Evolutionary conservation across 2,329 filamentous ascomycete species (phyloP).

Genomic region (Didymella pomorum): DNA sequence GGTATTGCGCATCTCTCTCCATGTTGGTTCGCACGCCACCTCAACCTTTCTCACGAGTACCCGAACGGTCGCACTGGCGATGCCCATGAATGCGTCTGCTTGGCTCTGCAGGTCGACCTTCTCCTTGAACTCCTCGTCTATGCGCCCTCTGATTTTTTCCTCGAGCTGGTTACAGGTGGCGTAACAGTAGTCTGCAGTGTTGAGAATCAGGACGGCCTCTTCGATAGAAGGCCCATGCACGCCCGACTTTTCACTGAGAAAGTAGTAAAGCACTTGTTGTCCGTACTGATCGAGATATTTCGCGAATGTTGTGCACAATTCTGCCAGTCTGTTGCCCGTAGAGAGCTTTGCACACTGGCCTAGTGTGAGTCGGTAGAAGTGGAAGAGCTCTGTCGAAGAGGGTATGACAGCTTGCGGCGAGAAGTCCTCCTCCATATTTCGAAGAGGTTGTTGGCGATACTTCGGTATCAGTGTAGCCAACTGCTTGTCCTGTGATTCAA

Average conservation of each 20-base stretch:
- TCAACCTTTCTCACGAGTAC: slow-evolving; percentile 86
- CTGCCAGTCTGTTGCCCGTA: slow-evolving; percentile 84
- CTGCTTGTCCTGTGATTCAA: slow-evolving; percentile 93
- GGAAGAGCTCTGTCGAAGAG: slow-evolving; percentile 95
- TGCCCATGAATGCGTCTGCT: slow-evolving; percentile 93
- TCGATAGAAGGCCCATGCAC: slow-evolving; percentile 69
- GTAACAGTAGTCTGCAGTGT: slow-evolving; percentile 98
- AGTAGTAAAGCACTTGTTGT: slow-evolving; percentile 85
- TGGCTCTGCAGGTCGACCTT: slow-evolving; percentile 89
- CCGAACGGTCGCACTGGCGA: slow-evolving; percentile 86
- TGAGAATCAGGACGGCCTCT: slow-evolving; percentile 85
- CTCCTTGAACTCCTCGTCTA: slow-evolving; percentile 78
- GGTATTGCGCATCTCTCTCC: slow-evolving; percentile 97
- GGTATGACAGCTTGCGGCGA: slow-evolving; percentile 86
- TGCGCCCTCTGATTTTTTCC: slow-evolving; percentile 89
- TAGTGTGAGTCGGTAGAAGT: slow-evolving; percentile 92
- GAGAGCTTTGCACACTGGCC: slow-evolving; percentile 97
- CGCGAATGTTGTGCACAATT: slow-evolving; percentile 83
- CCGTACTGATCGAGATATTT: slow-evolving; percentile 96
- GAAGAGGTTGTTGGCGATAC: slow-evolving; percentile 82
- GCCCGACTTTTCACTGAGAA: slow-evolving; percentile 67
- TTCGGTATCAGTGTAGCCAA: slow-evolving; percentile 83
- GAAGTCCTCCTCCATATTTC: slow-evolving; percentile 89
- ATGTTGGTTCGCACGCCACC: slow-evolving; percentile 80
- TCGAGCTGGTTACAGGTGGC: slow-evolving; percentile 91